Evolutionary conservation across 2,329 filamentous ascomycete species (phyloP), one percentile per base, ranked within the genome.

Genomic region (Chalaropsis thielavioides): DNA sequence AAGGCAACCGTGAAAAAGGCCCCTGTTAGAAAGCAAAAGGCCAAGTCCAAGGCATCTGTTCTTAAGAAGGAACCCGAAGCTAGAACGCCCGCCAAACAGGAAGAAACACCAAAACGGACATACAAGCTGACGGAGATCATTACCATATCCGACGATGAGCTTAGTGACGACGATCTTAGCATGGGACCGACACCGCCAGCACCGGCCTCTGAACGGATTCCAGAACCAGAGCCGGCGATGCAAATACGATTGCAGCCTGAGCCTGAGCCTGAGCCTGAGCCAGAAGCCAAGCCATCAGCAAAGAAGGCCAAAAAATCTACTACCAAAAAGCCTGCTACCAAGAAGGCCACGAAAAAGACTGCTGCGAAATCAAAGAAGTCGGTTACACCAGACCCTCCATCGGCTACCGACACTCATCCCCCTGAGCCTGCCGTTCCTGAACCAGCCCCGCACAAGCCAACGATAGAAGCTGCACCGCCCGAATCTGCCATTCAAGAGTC

Each of bases 271-370:
- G n/a, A 51, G 3, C 24, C 61, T 10, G 61, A 62, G 27, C 61
- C 27, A 15, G 24, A 19, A n/a, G n/a, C 31, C 13, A 15, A 62
- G 51, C n/a, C 31, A 1, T 15, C 61, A 3, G 15, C 24, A 22
- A 49, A 38, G 31, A 38, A 35, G 17, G 11, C 41, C 10, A 61
- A 44, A 8, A 61, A 31, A 10, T 17, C 40, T 19, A 44, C 40
- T 13, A 11, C 41, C 24, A 44, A 44, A 31, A 61, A 43, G 44
- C 31, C 61, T 71, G 63, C 65, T 68, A 61, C 71, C 72, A 65
- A 74, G 73, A 0, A 71, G 74, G 6, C 74, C 74, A 41, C 27
- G 27, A 58, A 72, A 70, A 59, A 75, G 74, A 68, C 19, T 22
- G 15, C 54, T 31, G 15, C 27, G 7, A 58, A 58, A 38, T n/a